Evolutionary conservation across 495 filamentous ascomycete genomes (phyloP), one percentile per base, ranked within the genome.

Genomic region (Penicillium arizonense): DNA sequence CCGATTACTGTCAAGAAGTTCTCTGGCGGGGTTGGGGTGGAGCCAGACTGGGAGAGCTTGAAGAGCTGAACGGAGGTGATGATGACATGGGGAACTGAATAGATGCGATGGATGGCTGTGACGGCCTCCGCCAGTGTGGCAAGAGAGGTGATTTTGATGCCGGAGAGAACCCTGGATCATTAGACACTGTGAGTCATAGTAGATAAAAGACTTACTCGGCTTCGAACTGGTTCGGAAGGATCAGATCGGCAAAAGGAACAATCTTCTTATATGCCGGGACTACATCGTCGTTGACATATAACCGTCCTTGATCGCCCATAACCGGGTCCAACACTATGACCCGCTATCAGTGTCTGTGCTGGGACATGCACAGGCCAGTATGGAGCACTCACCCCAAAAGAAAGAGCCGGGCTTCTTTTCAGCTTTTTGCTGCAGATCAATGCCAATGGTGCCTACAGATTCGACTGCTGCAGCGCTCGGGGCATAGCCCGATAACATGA

Each of bases 221-320:
- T 75, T 98, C 94, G 64, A 96, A 98, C 64, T 96, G 93, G 69
- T 98, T 98, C 13, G 94, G 94, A 18, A 97, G 69, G 45, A 97
- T 95, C 54, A 98, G 67, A 65, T 98, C 95, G 4, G 94, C 95
- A 59, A 91, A 79, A 18, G 72, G 71, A 36, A 96, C 74, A 42
- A 95, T 73, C 12, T 76, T 78, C 67, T 88, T 91, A 68, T 97
- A 98, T n/a, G 87, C 89, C 0, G 91, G 91, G 30, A 96, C 87
- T 3, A 94, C 90, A 52, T 94, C 89, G 52, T 91, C 84, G 20
- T 82, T 87, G 41, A 98, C 91, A 67, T 98, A 98, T 18, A 97
- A 75, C 34, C 81, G 82, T 32, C 90, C 95, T 61, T 96, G 88
- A 63, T 98, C 94, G 39, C 94, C 94, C 94, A 98, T 98, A 12